Evolutionary conservation across 1,284 basidiomycete genomes (phyloP).

Genomic region (Rhodofomes roseus): DNA sequence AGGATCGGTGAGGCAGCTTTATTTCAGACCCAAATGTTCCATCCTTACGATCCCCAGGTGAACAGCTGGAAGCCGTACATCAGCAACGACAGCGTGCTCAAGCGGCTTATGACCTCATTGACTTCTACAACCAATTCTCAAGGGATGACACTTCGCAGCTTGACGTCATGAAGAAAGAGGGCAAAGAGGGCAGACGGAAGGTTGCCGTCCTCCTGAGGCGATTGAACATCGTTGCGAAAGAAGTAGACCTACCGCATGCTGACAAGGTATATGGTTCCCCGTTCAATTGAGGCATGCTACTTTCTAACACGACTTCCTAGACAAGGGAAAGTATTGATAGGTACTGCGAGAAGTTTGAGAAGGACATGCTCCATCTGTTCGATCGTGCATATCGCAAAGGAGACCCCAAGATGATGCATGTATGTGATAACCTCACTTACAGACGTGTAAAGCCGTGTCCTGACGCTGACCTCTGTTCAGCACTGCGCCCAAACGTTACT

Average conservation of each 20-base stretch:
- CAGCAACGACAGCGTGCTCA: conserved; percentile 90
- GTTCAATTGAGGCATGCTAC: background rate
- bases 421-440: conserved; percentile 35
- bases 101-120: conserved; percentile 92
- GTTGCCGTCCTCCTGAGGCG: conserved; percentile 90
- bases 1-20: conserved; percentile 66
- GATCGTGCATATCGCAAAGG: conserved; percentile 94
- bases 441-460: background rate
- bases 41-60: conserved; percentile 51
- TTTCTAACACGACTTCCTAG: conserved; percentile 31
- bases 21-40: background rate
- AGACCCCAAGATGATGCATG: conserved; percentile 99
- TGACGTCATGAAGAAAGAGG: conserved; percentile 82
- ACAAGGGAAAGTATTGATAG: conserved; percentile 88
- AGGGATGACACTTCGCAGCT: conserved; percentile 79
- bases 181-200: conserved; percentile 82
- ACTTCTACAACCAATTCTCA: conserved; percentile 92
- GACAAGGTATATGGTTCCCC: conserved; percentile 56
- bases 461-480: conserved; percentile 36
- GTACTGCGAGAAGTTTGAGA: conserved; percentile 98
- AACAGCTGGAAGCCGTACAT: conserved; percentile 95
- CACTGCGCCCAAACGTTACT: conserved; percentile 96
- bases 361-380: conserved; percentile 96
- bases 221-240: conserved; percentile 86
- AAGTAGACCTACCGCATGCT: conserved; percentile 82